Base-by-base conservation (phyloP, 495 filamentous ascomycete genomes). In the Penicillium daleae region DNA sequence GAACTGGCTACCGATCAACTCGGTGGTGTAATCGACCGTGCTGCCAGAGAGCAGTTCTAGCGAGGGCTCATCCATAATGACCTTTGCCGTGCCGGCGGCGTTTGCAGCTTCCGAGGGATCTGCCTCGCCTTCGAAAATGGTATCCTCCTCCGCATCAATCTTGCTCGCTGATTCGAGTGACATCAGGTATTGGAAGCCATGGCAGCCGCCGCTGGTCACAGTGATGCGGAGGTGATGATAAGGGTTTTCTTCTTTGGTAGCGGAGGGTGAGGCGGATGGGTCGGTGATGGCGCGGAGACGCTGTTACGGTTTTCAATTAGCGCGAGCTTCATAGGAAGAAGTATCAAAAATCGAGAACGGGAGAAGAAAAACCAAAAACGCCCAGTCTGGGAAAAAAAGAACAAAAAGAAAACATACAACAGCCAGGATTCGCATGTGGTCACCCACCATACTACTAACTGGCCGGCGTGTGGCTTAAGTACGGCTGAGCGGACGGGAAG, bases 121-220 rank as follows among this genome's bases (percentile, higher is more conserved):
- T 6, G 63, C 54, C 27, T 76, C 68, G 22, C 77, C 74, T 59
- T 84, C 78, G 59, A 86, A 85, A 19, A 85, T 66, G 0, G 83
- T 96, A 76, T 98, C 96, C 66, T 96, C 94, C 50, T 92, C 88
- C 1, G 78, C 59, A 48, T 89, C 84, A 26, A 89, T 74, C 57
- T 84, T 82, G 26, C 78, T 66, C 1, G 74, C 78, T 1, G 84
- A 86, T 24, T 90, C 89, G 6, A 97, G 84, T 6, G 89, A 90
- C 90, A 99, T 96, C 29, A 96, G 82, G 70, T 97, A 99, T 75
- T 99, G 95, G 77, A 99, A 98, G 21, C 95, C 95, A 78, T 99
- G 96, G 76, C 95, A 99, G 37, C 95, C 95, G 61, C 95, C 95
- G 50, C 86, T 89, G 62, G 95, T 91, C 29, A 99, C 93, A 42